Evolutionary conservation across 495 filamentous ascomycete genomes (phyloP).

Genomic region (Penicillium desertorum): DNA sequence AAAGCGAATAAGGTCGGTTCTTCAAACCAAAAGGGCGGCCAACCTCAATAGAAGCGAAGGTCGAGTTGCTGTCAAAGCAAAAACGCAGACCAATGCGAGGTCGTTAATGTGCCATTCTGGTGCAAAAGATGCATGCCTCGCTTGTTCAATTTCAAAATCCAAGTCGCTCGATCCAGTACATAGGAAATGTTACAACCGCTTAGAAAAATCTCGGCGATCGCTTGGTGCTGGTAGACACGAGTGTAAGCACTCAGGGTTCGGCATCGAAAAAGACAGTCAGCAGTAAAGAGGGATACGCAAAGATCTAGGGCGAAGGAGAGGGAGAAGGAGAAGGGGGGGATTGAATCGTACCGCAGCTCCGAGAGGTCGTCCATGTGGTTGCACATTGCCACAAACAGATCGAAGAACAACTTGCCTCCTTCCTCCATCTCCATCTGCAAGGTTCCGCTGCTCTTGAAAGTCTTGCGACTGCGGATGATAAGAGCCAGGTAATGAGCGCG

Average conservation of each 20-base stretch:
- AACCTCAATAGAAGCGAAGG: slow-evolving; percentile 47
- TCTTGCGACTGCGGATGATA: slow-evolving; percentile 89
- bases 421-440: slow-evolving; percentile 98
- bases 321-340: slow-evolving; percentile 4
- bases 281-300: slow-evolving; percentile 15
- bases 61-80: slow-evolving; percentile 32
- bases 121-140: slow-evolving; percentile 24
- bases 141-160: slow-evolving; percentile 28
- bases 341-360: slow-evolving; percentile 48
- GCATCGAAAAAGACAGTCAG: slow-evolving; percentile 13
- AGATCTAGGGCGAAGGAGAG: not conserved
- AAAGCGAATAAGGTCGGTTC: slow-evolving; percentile 32
- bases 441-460: slow-evolving; percentile 92
- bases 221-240: slow-evolving; percentile 31
- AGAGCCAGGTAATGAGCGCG: slow-evolving; percentile 93
- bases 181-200: slow-evolving; percentile 20
- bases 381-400: slow-evolving; percentile 96
- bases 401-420: slow-evolving; percentile 90
- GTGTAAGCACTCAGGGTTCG: slow-evolving; percentile 18
- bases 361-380: slow-evolving; percentile 92
- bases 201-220: slow-evolving; percentile 45
- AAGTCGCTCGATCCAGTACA: slow-evolving; percentile 29
- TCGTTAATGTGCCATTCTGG: slow-evolving; percentile 38
- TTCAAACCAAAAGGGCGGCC: slow-evolving; percentile 43
- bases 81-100: slow-evolving; percentile 20